A percentile compares a stretch with the other conserved stretches of the same genome.
These are phyloP conservation scores for Flaveria linearis DNA, from an alignment of 129 eudicot genomes.

Conservation along the genomic window DNA sequence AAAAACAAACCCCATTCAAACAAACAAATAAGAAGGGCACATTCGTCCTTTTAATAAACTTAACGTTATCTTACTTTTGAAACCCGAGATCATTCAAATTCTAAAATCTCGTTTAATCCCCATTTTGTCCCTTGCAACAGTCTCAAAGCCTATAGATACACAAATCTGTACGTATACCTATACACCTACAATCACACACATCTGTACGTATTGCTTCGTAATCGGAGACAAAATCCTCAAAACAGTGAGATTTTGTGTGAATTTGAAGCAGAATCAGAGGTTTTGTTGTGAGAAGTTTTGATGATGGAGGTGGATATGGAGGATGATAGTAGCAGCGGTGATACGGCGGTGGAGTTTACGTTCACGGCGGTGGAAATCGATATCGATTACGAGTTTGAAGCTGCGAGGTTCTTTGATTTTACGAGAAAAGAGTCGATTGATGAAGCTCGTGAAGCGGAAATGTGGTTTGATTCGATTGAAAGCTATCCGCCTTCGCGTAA, in stretches of 20 bases:
- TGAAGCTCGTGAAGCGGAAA: constrained; percentile 67
- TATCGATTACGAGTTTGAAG: constrained; percentile 86
- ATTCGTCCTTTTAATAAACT: constrained; percentile 22
- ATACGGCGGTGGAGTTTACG: constrained; percentile 46
- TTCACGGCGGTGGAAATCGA: constrained; percentile 81
- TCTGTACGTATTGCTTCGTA: constrained; percentile 28
- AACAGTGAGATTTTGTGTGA: constrained; percentile 22
- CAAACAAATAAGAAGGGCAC: constrained; percentile 27
- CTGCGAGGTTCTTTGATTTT: constrained; percentile 73
- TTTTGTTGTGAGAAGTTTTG: constrained; percentile 22
- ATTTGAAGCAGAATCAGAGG: constrained; percentile 20
- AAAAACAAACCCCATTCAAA: constrained; percentile 34
- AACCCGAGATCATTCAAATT: constrained; percentile 37
- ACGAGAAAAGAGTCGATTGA: constrained; percentile 52
- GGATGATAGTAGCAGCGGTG: constrained; percentile 26
- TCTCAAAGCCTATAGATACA: constrained; percentile 30
- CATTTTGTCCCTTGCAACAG: constrained; percentile 24
- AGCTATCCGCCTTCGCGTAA: constrained; percentile 95
- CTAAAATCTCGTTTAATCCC: constrained; percentile 26
- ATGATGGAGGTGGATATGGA: constrained; percentile 45
- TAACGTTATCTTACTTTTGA: constrained; percentile 35
- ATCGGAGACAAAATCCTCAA: constrained; percentile 27
- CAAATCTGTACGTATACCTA: constrained; percentile 24
- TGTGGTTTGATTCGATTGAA: constrained; percentile 65
- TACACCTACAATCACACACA: constrained; percentile 10